These are phyloP conservation scores for Areca catechu DNA, from an alignment of 176 grass and related monocot genomes.

Conservation along the genomic window DNA sequence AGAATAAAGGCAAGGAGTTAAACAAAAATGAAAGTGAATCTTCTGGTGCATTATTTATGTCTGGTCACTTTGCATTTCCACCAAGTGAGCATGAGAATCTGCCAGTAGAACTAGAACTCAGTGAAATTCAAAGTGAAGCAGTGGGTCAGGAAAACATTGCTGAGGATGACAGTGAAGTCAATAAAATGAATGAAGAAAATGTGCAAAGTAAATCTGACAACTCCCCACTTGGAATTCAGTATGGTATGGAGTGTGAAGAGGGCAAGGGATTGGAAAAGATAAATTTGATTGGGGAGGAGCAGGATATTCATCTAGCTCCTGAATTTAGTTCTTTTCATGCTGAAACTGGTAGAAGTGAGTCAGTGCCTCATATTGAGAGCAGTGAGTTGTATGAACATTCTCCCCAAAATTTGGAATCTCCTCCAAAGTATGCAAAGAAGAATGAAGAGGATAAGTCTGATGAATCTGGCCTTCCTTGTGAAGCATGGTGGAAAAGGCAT, in stretches of 20 bases:
- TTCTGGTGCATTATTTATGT: slow-evolving; percentile 28
- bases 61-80: slow-evolving; percentile 73
- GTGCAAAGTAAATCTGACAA: slow-evolving; percentile 8
- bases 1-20: not conserved
- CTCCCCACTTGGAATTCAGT: slow-evolving; percentile 24
- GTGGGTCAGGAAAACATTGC: slow-evolving; percentile 23
- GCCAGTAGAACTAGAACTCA: slow-evolving; percentile 30
- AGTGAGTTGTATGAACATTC: slow-evolving; percentile 14
- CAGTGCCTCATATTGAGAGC: too few species aligned
- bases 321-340: slow-evolving; percentile 4
- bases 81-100: slow-evolving; percentile 86
- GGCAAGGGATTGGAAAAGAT: slow-evolving; percentile 12
- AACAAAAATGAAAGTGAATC: slow-evolving; percentile 15
- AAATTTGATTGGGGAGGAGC: slow-evolving; percentile 1
- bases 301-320: slow-evolving; percentile 13
- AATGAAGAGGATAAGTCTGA: slow-evolving; percentile 1
- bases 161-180: slow-evolving; percentile 19
- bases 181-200: slow-evolving; percentile 11
- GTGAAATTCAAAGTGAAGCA: slow-evolving; percentile 29
- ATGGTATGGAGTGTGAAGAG: slow-evolving; percentile 23
- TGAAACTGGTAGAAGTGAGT: not conserved
- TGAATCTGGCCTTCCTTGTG: slow-evolving; percentile 14
- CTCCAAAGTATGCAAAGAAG: not conserved
- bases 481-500: slow-evolving; percentile 67
- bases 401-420: slow-evolving; percentile 19